Conservation (phyloP, 225 moss, liverwort and hornwort species). For the Sphagnum tenellum region DNA sequence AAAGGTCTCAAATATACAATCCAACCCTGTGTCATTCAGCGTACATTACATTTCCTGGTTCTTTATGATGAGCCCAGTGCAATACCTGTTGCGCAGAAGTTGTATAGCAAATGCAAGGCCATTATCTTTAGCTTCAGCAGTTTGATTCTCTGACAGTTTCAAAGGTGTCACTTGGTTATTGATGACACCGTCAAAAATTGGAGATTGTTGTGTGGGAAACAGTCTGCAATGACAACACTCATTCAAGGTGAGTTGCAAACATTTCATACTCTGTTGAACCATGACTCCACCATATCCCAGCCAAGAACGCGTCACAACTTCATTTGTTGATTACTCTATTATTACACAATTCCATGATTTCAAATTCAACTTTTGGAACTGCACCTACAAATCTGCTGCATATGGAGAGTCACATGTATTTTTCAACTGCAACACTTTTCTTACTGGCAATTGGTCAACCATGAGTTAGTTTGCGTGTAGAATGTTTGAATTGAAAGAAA, state of each 20-base stretch:
- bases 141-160: conserved; percentile 21
- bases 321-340: not conserved
- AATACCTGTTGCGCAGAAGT: conserved; percentile 32
- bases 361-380: not conserved
- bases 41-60: too few relatives aligned
- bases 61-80: too few relatives aligned
- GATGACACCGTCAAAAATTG: conserved; percentile 51
- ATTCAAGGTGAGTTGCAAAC: not conserved
- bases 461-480: too few relatives aligned
- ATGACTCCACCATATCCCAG: not conserved
- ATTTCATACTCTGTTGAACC: not conserved
- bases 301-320: not conserved
- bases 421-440: too few relatives aligned
- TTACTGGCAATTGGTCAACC: too few relatives aligned
- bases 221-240: conserved; percentile 23
- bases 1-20: not conserved
- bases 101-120: conserved; percentile 34
- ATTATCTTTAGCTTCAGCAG: conserved; percentile 13
- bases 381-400: too few relatives aligned
- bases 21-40: not conserved
- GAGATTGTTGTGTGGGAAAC: conserved; percentile 64
- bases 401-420: too few relatives aligned
- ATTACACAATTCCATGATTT: not conserved
- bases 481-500: too few relatives aligned
- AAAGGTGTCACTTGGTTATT: conserved; percentile 33